Percentiles rank a stretch among this genome's conserved stretches.
phyloP scores from a whole-genome alignment of 768 basidiomycete species.

The Hygrocybe punicea region DNA sequence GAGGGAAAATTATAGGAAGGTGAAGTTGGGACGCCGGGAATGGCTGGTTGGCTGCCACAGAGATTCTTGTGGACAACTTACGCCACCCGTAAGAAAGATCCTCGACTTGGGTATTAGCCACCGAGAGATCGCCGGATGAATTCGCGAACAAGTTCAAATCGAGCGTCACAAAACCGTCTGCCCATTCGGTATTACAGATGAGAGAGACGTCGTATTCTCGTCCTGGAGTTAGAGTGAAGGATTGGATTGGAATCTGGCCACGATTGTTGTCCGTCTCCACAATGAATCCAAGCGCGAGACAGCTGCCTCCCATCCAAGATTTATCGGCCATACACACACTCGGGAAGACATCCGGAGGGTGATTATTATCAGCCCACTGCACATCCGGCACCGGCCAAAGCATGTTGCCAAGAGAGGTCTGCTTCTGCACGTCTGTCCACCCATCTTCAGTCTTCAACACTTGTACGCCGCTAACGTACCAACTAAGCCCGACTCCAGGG shows the following conservation, averaged over 20 bases:
- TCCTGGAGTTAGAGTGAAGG: slow-evolving; percentile 51
- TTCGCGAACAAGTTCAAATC: too few species aligned
- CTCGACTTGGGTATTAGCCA: too few species aligned
- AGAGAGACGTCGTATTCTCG: too few species aligned
- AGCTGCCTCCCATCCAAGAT: slow-evolving; percentile 34
- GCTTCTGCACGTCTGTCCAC: slow-evolving; percentile 81
- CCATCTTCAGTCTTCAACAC: slow-evolving; percentile 48
- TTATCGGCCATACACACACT: too few species aligned
- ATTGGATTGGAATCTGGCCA: slow-evolving; percentile 47
- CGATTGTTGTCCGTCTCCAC: slow-evolving; percentile 38
- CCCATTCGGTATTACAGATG: too few species aligned
- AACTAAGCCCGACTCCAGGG: slow-evolving; percentile 25
- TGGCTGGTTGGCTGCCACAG: slow-evolving; percentile 52
- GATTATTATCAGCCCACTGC: too few species aligned
- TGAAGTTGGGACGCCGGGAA: slow-evolving; percentile 25
- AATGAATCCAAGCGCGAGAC: slow-evolving; percentile 46
- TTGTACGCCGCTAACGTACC: slow-evolving; percentile 64
- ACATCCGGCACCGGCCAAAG: slow-evolving; percentile 51
- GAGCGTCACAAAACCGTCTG: too few species aligned
- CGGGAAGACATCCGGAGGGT: too few species aligned
- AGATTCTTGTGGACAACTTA: slow-evolving; percentile 22
- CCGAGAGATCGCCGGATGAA: too few species aligned
- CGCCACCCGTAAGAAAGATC: not conserved
- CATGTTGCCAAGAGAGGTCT: slow-evolving; percentile 59
- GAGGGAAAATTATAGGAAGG: slow-evolving; percentile 2